Conservation (phyloP, 2,329 filamentous ascomycete species). For the Daldinia sp. region DNA sequence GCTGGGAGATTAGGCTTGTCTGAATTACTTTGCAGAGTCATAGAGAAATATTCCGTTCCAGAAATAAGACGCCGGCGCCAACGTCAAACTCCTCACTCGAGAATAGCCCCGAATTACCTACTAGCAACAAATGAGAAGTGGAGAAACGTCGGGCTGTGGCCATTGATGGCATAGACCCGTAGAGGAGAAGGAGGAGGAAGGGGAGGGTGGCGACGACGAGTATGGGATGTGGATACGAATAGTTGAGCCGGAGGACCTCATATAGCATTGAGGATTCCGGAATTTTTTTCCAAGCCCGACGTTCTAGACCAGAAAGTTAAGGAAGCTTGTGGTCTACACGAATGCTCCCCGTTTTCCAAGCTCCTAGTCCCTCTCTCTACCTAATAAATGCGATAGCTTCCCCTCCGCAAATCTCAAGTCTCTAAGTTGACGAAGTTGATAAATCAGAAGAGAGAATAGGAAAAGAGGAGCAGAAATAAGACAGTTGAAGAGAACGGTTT, state of each 20-base stretch:
- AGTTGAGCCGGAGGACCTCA: conserved; percentile 25
- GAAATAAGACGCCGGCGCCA: conserved; percentile 27
- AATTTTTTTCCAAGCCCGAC: conserved; percentile 3
- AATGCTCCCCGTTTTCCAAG: conserved; percentile 25
- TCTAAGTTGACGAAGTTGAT: conserved; percentile 12
- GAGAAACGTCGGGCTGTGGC: conserved; percentile 40
- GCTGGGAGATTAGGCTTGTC: conserved; percentile 39
- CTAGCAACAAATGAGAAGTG: conserved; percentile 37
- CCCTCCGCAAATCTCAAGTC: conserved; percentile 22
- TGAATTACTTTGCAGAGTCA: conserved; percentile 44
- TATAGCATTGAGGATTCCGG: conserved; percentile 22
- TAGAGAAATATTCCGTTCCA: conserved; percentile 41
- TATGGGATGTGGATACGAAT: conserved; percentile 29
- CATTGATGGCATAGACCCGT: conserved; percentile 41
- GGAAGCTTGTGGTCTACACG: conserved; percentile 21
- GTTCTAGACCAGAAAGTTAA: conserved; percentile 19
- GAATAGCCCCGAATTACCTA: conserved; percentile 38
- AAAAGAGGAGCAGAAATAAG: not conserved
- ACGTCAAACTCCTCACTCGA: conserved; percentile 36
- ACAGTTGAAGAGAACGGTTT: conserved; percentile 9
- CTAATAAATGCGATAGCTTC: conserved; percentile 13
- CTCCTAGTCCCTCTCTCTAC: conserved; percentile 29
- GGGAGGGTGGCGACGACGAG: conserved; percentile 20
- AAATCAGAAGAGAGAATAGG: not conserved
- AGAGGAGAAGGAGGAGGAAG: conserved; percentile 22